A percentile compares a stretch with the other conserved stretches of the same genome.
phyloP scores from a whole-genome alignment of 352 stramenopile genomes.

The Pythium vanterpoolii region DNA sequence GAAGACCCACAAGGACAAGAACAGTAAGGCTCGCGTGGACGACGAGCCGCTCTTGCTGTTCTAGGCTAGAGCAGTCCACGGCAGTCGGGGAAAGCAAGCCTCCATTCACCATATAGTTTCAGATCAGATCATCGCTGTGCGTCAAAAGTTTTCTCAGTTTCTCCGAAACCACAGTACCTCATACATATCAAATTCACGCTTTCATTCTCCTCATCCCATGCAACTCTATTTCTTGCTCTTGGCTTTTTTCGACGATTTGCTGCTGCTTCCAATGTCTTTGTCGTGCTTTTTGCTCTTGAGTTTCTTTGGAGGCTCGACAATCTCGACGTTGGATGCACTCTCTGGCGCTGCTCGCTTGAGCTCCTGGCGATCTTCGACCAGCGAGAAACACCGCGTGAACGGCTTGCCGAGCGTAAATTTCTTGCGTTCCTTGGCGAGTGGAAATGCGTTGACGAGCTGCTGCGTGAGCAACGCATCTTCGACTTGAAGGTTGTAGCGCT shows the following conservation, averaged over 20 bases:
- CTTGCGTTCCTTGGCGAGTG: constrained; percentile 46
- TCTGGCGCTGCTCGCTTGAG: constrained; percentile 4
- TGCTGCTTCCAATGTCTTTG: constrained; percentile 31
- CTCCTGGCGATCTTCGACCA: constrained; percentile 46
- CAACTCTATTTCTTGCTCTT: constrained; percentile 24
- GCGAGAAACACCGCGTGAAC: constrained; percentile 69
- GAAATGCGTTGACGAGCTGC: constrained; percentile 79
- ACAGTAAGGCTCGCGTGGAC: constrained; percentile 24
- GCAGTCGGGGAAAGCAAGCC: no score
- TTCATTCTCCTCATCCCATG: background rate
- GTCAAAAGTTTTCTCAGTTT: no score
- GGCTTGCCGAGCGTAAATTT: constrained; percentile 69
- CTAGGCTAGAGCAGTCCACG: constrained; percentile 21
- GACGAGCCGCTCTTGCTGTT: constrained; percentile 76
- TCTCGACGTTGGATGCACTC: constrained; percentile 14
- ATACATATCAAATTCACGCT: constrained; percentile 4
- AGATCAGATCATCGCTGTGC: constrained; percentile 1
- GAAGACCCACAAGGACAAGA: constrained; percentile 37
- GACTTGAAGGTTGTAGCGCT: constrained; percentile 53
- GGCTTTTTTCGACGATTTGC: constrained; percentile 28
- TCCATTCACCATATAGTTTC: background rate
- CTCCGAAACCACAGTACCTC: background rate
- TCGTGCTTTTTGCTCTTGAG: constrained; percentile 61
- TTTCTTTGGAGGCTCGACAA: constrained; percentile 22
- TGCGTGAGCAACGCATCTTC: constrained; percentile 62